A percentile compares a stretch with the other conserved stretches of the same genome.
Evolutionary conservation across 768 basidiomycete species (phyloP).

Genomic region (Tephrocybe rancida): DNA sequence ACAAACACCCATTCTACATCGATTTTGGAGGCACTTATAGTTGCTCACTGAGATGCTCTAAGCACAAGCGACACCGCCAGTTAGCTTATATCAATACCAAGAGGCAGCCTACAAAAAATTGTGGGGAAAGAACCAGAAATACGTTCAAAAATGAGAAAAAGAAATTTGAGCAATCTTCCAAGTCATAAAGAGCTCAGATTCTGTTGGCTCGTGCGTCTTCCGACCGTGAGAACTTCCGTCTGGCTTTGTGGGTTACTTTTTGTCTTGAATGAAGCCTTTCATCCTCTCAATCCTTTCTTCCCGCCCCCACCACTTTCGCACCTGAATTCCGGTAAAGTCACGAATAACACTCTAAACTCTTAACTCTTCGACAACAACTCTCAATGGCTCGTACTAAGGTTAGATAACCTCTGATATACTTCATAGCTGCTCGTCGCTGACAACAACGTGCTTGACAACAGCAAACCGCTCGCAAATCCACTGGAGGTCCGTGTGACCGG

Average conservation of each 20-base stretch:
- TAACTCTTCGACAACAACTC: conserved; percentile 22
- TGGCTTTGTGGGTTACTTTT: conserved; percentile 38
- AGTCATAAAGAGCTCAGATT: conserved; percentile 50
- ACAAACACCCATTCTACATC: conserved; percentile 21
- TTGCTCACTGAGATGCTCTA: conserved; percentile 14
- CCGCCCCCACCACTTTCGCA: conserved; percentile 37
- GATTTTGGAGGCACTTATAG: conserved; percentile 20
- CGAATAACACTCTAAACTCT: conserved; percentile 23
- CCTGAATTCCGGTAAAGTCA: conserved; percentile 22
- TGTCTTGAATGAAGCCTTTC: conserved; percentile 31
- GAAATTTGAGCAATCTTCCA: conserved; percentile 47
- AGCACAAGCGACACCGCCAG: conserved; percentile 16
- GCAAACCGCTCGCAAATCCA: conserved; percentile 99
- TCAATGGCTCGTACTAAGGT: conserved; percentile 92
- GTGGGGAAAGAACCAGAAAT: conserved; percentile 15
- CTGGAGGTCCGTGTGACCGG: conserved; percentile 72
- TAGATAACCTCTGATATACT: conserved; percentile 15
- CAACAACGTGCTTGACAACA: conserved; percentile 39
- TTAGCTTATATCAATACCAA: background rate
- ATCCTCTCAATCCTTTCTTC: conserved; percentile 37
- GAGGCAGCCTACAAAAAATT: conserved; percentile 21
- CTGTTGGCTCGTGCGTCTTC: conserved; percentile 51
- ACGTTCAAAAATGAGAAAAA: conserved; percentile 28
- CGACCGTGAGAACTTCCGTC: conserved; percentile 49
- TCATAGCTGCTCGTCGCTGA: conserved; percentile 22